These are phyloP conservation scores for Solanum appendiculatum DNA, from an alignment of 257 asterid genomes.

Conservation along the genomic window DNA sequence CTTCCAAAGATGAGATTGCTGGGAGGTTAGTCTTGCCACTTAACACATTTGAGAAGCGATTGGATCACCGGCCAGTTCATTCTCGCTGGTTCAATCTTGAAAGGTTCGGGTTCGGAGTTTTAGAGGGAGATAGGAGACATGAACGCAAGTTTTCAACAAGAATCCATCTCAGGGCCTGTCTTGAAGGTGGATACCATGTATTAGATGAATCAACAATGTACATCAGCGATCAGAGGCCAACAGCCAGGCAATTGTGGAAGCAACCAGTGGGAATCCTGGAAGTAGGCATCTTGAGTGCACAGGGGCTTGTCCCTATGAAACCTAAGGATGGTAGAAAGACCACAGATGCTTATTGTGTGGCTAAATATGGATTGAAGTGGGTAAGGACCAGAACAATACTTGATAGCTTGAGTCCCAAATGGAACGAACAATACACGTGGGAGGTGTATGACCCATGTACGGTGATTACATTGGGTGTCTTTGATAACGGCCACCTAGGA, in stretches of 20 bases:
- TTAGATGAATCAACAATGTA: background rate
- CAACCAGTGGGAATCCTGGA: conserved; percentile 56
- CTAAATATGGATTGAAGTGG: conserved; percentile 69
- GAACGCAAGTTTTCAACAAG: conserved; percentile 52
- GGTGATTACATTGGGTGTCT: background rate
- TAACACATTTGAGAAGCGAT: conserved; percentile 31
- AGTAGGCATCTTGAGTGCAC: conserved; percentile 56
- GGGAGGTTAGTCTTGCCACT: conserved; percentile 43
- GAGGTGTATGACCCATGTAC: background rate
- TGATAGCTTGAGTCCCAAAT: conserved; percentile 12
- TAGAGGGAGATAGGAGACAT: conserved; percentile 49
- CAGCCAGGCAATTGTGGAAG: conserved; percentile 59
- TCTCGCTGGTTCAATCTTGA: conserved; percentile 60
- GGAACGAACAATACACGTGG: background rate
- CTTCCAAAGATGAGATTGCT: conserved; percentile 37
- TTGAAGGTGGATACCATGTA: background rate
- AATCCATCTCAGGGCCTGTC: conserved; percentile 29
- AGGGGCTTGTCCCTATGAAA: conserved; percentile 38
- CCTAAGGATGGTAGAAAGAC: conserved; percentile 33
- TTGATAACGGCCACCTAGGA: background rate
- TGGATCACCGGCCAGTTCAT: conserved; percentile 49
- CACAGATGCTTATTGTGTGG: conserved; percentile 64
- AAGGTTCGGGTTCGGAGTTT: conserved; percentile 40
- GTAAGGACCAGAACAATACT: conserved; percentile 51
- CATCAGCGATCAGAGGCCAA: conserved; percentile 7